Base-by-base conservation (phyloP, 2,329 filamentous ascomycete species). In the Phialophora expanda region DNA sequence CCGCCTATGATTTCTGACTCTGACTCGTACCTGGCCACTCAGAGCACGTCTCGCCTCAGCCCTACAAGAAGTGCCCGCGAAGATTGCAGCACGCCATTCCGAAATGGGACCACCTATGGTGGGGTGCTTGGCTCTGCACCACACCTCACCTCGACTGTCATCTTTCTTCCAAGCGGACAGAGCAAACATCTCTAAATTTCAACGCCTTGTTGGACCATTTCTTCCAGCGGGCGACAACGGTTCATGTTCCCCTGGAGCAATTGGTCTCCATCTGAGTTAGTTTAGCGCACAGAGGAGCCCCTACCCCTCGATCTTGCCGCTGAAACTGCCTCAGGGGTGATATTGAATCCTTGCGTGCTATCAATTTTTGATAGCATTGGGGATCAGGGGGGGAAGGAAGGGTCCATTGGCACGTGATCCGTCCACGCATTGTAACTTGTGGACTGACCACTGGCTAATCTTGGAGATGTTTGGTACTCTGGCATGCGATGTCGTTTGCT, bases 41-140 rank as follows among this genome's bases (percentile, higher is more conserved):
- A 69, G 9, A 67, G 61, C 22, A 44, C 48, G 30, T 56, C 30
- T 30, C 44, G 26, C 6, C 24, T 62, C 67, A 66, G 64, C 64
- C 67, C 67, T 64, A 63, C 62, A 6, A 24, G 56, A 28, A 17
- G 4, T 41, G 58, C 56, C 60, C 54, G 68, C 68, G 70, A 66
- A 72, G 28, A 67, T 54, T 53, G 50, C 54, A 67, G 70, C 69
- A 72, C 70, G 70, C 70, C 63, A 69, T 58, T 14, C 61, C 46
- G 8, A 20, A 66, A 58, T 22, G 65, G 67, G 60, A 55, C 62
- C 50, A 48, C 56, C 56, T 17, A 68, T 69, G 69, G 70, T 66
- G 70, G 69, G 70, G 70, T 71, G 63, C 69, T 70, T 68, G 69
- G 70, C 70, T 34, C 48, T 46, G 44, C 51, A 56, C 53, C 41